phyloP scores from a whole-genome alignment of 768 basidiomycete species.

The Boletus reticuloceps region DNA sequence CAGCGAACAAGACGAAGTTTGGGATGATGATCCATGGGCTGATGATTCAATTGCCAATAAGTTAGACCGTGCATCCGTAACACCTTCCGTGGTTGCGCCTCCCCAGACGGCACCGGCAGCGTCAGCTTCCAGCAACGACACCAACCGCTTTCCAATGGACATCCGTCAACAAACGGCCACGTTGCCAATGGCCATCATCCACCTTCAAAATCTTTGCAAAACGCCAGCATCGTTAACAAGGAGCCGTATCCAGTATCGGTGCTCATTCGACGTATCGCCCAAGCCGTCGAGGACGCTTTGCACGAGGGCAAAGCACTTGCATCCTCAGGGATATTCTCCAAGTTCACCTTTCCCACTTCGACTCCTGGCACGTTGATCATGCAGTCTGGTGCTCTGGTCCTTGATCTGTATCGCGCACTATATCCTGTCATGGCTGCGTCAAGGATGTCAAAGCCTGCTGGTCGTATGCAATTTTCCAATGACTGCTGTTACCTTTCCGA shows the following conservation, averaged over 20 bases:
- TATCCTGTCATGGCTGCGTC: constrained; percentile 61
- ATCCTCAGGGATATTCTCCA: constrained; percentile 51
- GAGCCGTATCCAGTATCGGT: constrained; percentile 63
- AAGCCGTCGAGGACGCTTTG: constrained; percentile 58
- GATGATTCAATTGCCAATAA: constrained; percentile 38
- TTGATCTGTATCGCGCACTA: constrained; percentile 80
- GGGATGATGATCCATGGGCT: constrained; percentile 74
- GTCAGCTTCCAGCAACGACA: constrained; percentile 56
- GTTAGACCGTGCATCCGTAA: constrained; percentile 27
- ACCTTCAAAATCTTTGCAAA: constrained; percentile 20
- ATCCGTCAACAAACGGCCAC: constrained; percentile 23
- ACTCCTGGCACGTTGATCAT: constrained; percentile 54
- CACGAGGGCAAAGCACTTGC: constrained; percentile 66
- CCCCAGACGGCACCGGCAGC: constrained; percentile 36
- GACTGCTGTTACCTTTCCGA: constrained; percentile 68
- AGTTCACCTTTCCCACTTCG: constrained; percentile 27
- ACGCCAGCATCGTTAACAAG: constrained; percentile 17
- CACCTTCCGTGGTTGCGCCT: constrained; percentile 22
- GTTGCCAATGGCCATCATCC: constrained; percentile 12
- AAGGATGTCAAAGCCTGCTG: constrained; percentile 48
- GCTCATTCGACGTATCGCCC: constrained; percentile 51
- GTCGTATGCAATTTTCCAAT: constrained; percentile 76
- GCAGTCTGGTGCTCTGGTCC: constrained; percentile 58
- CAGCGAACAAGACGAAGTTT: constrained; percentile 43
- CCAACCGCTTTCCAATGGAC: constrained; percentile 34